These are phyloP conservation scores for Vigna reflexopilosa DNA, from an alignment of 306 rosid species.

Conservation along the genomic window DNA sequence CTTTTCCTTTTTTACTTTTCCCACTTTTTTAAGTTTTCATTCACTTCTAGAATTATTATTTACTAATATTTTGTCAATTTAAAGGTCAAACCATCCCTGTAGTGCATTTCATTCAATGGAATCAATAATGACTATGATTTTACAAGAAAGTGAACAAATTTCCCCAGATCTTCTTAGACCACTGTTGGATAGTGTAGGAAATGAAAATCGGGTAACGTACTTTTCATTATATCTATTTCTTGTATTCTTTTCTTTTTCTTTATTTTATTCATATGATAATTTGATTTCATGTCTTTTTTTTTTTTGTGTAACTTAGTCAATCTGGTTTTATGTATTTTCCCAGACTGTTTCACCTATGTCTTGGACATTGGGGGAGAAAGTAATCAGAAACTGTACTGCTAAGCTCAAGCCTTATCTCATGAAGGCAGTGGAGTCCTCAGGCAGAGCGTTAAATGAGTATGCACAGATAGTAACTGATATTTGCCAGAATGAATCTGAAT, in stretches of 20 bases:
- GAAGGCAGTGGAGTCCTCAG: conserved; percentile 60
- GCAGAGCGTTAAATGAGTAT: conserved; percentile 56
- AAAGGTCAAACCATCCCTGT: conserved; percentile 66
- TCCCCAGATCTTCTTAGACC: conserved; percentile 65
- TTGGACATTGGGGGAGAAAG: conserved; percentile 73
- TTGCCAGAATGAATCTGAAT: conserved; percentile 54
- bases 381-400: conserved; percentile 65
- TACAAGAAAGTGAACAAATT: conserved; percentile 75
- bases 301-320: conserved; percentile 14
- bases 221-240: conserved; percentile 23
- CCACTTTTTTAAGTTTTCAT: not conserved
- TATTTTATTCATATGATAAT: conserved; percentile 12
- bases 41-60: conserved; percentile 38
- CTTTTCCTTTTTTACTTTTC: not conserved
- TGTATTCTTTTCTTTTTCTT: not conserved
- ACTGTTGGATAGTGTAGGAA: conserved; percentile 61
- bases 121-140: conserved; percentile 64
- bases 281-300: conserved; percentile 16
- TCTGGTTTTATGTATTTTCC: conserved; percentile 43
- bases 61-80: conserved; percentile 46
- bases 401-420: conserved; percentile 62
- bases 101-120: conserved; percentile 63
- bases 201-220: conserved; percentile 65
- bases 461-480: conserved; percentile 56
- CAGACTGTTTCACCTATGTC: conserved; percentile 65